Conservation (phyloP, 805 yeast species). For the Grigorovia jiainica region DNA sequence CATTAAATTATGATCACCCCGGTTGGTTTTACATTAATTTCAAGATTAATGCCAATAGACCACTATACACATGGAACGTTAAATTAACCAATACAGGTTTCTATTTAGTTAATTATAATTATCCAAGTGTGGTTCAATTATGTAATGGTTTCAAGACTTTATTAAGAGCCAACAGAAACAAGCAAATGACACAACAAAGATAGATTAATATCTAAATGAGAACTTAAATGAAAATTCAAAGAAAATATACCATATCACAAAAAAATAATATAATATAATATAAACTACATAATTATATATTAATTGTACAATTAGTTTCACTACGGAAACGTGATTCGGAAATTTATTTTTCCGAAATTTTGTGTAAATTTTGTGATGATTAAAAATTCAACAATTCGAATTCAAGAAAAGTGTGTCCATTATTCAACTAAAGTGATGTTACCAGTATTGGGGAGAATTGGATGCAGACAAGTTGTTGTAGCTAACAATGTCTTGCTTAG, state of each 20-base stretch:
- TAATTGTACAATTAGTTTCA: neutral
- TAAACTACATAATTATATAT: neutral
- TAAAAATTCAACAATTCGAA: neutral
- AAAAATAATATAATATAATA: too few relatives aligned
- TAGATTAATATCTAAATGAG: too few relatives aligned
- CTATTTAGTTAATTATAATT: conserved; percentile 64
- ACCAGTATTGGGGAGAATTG: too few relatives aligned
- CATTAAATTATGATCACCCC: conserved; percentile 81
- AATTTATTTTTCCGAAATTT: neutral
- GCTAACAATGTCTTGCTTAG: neutral
- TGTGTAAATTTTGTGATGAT: too few relatives aligned
- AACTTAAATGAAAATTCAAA: too few relatives aligned
- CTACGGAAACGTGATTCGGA: neutral
- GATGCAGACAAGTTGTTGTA: too few relatives aligned
- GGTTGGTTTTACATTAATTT: conserved; percentile 89
- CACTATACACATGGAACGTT: conserved; percentile 79
- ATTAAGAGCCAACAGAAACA: conserved; percentile 28
- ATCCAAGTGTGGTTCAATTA: conserved; percentile 80
- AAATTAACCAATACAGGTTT: conserved; percentile 84
- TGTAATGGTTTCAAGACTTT: conserved; percentile 90
- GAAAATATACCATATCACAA: too few relatives aligned
- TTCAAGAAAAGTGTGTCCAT: too few relatives aligned
- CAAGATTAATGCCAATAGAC: conserved; percentile 63
- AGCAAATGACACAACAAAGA: conserved; percentile 5
- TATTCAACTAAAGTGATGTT: too few relatives aligned